Conservation (phyloP, 352 stramenopile genomes). For the Globisporangium carolinianum region DNA sequence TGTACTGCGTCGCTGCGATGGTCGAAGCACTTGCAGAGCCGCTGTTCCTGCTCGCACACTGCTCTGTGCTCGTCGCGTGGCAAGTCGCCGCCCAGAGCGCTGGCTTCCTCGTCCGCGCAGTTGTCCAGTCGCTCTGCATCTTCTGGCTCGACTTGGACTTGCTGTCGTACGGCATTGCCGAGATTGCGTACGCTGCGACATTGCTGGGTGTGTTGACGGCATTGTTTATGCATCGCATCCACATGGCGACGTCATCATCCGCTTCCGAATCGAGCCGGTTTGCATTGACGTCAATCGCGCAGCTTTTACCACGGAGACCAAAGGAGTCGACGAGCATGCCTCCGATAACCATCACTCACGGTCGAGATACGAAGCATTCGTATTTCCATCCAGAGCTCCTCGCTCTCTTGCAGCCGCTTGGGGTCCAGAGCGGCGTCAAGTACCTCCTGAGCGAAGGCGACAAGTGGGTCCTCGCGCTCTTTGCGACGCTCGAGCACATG, state of each 20-base stretch:
- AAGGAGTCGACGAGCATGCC: too few relatives aligned
- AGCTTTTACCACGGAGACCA: conserved; percentile 41
- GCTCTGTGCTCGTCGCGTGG: conserved; percentile 75
- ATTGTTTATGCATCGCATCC: conserved; percentile 51
- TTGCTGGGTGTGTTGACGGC: conserved; percentile 47
- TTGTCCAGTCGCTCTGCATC: conserved; percentile 65
- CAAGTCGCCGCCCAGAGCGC: conserved; percentile 71
- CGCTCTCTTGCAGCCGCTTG: conserved; percentile 62
- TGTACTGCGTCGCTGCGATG: conserved; percentile 76
- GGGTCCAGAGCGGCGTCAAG: conserved; percentile 94
- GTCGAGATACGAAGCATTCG: background rate
- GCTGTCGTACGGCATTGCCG: conserved; percentile 62
- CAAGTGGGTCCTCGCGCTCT: conserved; percentile 90
- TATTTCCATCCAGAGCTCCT: conserved; percentile 52
- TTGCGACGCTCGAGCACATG: conserved; percentile 90
- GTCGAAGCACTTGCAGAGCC: conserved; percentile 75
- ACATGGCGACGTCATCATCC: background rate
- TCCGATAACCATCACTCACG: background rate
- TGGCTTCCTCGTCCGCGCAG: conserved; percentile 62
- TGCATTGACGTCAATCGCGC: conserved; percentile 35
- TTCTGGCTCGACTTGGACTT: conserved; percentile 57
- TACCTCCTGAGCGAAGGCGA: conserved; percentile 96
- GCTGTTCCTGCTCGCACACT: conserved; percentile 77
- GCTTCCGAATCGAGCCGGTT: conserved; percentile 7
- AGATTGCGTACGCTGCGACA: conserved; percentile 65